Base-by-base conservation (phyloP, 2,329 filamentous ascomycete species). In the Mollisia scopiformis region DNA sequence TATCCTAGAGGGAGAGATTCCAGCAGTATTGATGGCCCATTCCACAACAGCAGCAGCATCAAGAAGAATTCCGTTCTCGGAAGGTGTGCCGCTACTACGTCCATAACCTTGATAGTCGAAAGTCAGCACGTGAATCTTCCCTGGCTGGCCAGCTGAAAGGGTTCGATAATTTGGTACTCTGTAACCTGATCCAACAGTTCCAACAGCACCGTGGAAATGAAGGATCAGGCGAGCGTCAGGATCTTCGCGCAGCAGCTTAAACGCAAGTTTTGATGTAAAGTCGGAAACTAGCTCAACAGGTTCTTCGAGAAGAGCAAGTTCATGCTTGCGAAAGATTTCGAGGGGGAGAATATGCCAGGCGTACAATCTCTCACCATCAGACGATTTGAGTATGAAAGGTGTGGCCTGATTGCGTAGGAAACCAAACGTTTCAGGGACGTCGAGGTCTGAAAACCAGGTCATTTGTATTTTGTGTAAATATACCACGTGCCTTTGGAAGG, bases 91-190 rank as follows among this genome's bases (percentile, higher is more conserved):
- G 0, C 87, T 91, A 13, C 90, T 94, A 35, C 85, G 82, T 1
- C 92, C 93, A 69, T 92, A 97, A 8, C 93, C 93, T 19, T 93
- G 89, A 75, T 97, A 97, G 78, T 97, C 92, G 69, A 97, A 87
- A 37, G 91, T 86, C 16, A 97, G 80, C 37, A 96, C 84, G 72
- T 97, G 93, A 55, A 93, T 84, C 55, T 83, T 80, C 0, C 79
- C 87, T 0, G 83, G 84, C 1, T 88, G 88, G 1, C 88, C 86
- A 51, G 89, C 85, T 2, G 92, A 87, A 35, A 96, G 79, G 39
- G 87, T 83, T 68, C 92, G 91, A 74, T 95, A 95, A 59, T 87
- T 89, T 28, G 86, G 82, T 2, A 92, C 87, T 19, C 94, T 87
- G 71, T 88, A 84, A 59, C 86, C 87, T 72, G 95, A 91, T 13